These are phyloP conservation scores for Cladosporium sp. DNA, from an alignment of 2,329 filamentous ascomycete species.

Conservation along the genomic window DNA sequence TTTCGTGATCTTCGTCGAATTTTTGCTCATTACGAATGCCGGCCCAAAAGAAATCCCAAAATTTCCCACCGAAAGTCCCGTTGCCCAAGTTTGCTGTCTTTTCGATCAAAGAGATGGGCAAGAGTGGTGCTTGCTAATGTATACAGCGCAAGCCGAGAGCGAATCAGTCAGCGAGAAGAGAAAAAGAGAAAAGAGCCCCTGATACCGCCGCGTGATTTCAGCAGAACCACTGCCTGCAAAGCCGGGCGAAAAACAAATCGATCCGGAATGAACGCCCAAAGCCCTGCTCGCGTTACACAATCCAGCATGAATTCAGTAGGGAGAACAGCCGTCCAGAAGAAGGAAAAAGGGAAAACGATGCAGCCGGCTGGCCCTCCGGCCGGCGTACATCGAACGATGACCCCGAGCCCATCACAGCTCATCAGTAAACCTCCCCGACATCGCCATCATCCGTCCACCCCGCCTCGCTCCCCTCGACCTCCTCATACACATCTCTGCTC, in stretches of 20 bases:
- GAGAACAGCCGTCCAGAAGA: not conserved
- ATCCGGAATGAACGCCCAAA: not conserved
- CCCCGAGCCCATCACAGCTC: not conserved
- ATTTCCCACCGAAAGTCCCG: no score
- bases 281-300: not conserved
- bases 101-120: no score
- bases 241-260: no score
- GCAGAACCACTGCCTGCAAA: no score
- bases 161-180: not conserved
- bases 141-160: not conserved
- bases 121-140: not conserved
- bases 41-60: no score
- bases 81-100: no score
- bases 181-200: not conserved
- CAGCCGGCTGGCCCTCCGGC: no score
- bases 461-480: conserved; percentile 28
- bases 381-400: no score
- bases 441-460: conserved; percentile 33
- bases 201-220: not conserved
- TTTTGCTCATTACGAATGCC: no score
- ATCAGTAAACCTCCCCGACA: conserved; percentile 31
- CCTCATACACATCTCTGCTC: conserved; percentile 18
- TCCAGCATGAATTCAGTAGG: no score
- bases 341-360: not conserved
- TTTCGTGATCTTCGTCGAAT: no score